Conservation (phyloP, 768 basidiomycete species). For the Auricularia cornea region DNA sequence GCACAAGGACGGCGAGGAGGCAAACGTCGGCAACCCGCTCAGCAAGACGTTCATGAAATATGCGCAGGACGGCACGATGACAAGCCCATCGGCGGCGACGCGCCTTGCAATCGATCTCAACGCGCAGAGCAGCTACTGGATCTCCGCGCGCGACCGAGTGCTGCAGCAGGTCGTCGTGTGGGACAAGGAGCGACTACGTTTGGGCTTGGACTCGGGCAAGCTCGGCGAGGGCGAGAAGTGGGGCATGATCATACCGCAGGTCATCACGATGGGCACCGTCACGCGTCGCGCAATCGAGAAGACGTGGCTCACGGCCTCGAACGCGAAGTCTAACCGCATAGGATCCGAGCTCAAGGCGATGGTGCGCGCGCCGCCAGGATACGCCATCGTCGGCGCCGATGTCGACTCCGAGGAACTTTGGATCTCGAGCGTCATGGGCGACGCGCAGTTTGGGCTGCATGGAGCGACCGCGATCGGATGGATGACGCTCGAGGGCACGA, state of each 20-base stretch:
- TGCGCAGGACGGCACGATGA: conserved; percentile 78
- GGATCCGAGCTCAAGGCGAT: conserved; percentile 97
- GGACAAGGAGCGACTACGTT: conserved; percentile 43
- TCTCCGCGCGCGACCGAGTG: conserved; percentile 86
- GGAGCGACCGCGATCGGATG: conserved; percentile 96
- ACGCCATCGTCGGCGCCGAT: conserved; percentile 93
- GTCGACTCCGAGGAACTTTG: conserved; percentile 98
- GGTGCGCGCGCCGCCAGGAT: conserved; percentile 90
- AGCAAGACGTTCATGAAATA: conserved; percentile 84
- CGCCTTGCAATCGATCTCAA: conserved; percentile 85
- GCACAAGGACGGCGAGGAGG: conserved; percentile 89
- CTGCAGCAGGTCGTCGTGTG: conserved; percentile 90
- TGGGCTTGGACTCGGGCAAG: conserved; percentile 38
- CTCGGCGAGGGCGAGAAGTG: conserved; percentile 40
- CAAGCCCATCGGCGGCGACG: conserved; percentile 74
- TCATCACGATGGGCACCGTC: conserved; percentile 97
- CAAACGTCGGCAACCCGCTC: conserved; percentile 92
- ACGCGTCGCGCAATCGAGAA: conserved; percentile 96
- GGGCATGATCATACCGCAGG: conserved; percentile 92
- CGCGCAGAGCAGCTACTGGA: conserved; percentile 96
- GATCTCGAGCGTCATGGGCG: conserved; percentile 98
- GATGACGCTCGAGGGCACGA: conserved; percentile 99
- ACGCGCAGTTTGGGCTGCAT: conserved; percentile 94
- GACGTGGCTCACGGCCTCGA: conserved; percentile 97
- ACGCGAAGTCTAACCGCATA: conserved; percentile 96